phyloP scores from a whole-genome alignment of 2,329 filamentous ascomycete genomes.

The Fusarium camptoceras region DNA sequence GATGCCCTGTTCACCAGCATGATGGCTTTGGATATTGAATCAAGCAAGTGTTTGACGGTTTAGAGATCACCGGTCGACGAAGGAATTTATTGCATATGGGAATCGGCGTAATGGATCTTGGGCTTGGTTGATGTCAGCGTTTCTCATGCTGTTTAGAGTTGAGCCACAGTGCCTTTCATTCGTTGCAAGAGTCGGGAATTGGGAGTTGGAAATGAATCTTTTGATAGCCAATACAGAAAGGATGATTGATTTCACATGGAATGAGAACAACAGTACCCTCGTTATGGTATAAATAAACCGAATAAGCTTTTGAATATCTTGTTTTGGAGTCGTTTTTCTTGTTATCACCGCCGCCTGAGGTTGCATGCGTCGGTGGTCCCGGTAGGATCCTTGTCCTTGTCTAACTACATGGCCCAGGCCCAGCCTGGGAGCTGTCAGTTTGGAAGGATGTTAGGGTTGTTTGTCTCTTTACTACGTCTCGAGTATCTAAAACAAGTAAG shows the following conservation, averaged over 20 bases:
- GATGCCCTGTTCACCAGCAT: conserved; percentile 75
- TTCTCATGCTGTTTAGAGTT: conserved; percentile 34
- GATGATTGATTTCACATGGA: neutral
- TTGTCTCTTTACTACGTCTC: neutral
- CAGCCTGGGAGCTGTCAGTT: too few species aligned
- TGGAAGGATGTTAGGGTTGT: neutral
- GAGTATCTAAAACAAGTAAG: neutral
- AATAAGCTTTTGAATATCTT: neutral
- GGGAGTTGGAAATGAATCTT: conserved; percentile 16
- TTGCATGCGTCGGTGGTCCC: neutral
- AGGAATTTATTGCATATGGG: conserved; percentile 36
- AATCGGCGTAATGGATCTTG: conserved; percentile 32
- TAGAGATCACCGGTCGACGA: neutral
- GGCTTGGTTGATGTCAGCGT: conserved; percentile 27
- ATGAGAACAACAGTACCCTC: conserved; percentile 5
- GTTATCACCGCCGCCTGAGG: neutral
- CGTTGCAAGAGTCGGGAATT: conserved; percentile 6
- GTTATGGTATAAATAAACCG: neutral
- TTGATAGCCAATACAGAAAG: conserved; percentile 1
- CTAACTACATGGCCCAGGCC: neutral
- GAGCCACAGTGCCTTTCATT: conserved; percentile 33
- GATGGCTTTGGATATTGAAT: conserved; percentile 66
- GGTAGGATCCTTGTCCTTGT: neutral
- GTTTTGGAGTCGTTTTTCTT: neutral
- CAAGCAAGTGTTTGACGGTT: conserved; percentile 17